Conservation (phyloP, 306 rosid genomes). For the Malus fusca region DNA sequence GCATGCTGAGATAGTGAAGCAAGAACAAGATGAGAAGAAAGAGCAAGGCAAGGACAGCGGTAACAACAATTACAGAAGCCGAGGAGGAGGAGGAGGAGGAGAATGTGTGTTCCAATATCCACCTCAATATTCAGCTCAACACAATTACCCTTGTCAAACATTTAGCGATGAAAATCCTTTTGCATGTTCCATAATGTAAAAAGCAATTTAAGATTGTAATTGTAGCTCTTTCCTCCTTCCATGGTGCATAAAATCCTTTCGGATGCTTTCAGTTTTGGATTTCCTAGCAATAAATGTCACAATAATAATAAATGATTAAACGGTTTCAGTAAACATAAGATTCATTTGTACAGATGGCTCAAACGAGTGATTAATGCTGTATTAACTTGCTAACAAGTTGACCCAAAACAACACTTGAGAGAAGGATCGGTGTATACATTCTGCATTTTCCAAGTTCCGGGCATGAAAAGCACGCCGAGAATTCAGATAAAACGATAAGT, state of each 20-base stretch:
- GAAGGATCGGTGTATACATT: neutral
- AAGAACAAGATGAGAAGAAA: neutral
- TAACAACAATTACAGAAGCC: neutral
- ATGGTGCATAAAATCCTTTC: neutral
- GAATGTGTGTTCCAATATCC: slow-evolving; percentile 28
- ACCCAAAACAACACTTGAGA: neutral
- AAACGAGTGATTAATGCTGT: neutral
- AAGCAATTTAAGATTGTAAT: no score
- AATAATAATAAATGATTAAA: no score
- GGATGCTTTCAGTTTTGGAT: neutral
- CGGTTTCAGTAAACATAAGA: no score
- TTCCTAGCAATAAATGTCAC: neutral
- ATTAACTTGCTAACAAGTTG: neutral
- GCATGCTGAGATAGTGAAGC: slow-evolving; percentile 45
- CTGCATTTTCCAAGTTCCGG: neutral
- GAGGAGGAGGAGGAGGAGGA: neutral
- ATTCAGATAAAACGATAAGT: neutral
- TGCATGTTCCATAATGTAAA: slow-evolving; percentile 67
- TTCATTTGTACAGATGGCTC: no score
- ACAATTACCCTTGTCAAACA: slow-evolving; percentile 36
- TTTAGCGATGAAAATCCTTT: slow-evolving; percentile 70
- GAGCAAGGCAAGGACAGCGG: slow-evolving; percentile 3
- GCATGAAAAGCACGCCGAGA: neutral
- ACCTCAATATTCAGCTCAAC: slow-evolving; percentile 45
- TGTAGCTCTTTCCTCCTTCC: neutral